Percentiles rank a stretch among this genome's conserved stretches.
Conservation (phyloP, 768 basidiomycete species). For the Agaricus blazei region DNA sequence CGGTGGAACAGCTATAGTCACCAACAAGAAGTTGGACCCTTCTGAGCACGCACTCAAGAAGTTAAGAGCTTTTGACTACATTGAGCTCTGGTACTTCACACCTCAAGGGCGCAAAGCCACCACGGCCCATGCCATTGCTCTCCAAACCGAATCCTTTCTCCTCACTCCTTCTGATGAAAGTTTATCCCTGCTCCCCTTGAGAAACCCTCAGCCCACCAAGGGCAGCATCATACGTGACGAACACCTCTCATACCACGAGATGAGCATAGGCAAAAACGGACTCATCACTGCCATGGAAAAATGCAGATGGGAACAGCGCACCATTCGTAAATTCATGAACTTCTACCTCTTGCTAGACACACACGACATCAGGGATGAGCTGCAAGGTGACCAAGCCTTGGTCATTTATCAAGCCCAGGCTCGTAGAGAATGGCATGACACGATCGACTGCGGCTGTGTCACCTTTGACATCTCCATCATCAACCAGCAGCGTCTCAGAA, state of each 20-base stretch:
- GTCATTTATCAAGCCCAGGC: conserved; percentile 10
- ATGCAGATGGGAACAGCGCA: no score
- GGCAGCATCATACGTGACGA: not conserved
- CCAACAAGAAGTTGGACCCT: not conserved
- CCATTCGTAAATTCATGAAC: not conserved
- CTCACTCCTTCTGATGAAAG: not conserved
- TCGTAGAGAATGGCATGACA: conserved; percentile 11
- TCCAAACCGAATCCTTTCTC: not conserved
- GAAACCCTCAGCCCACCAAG: no score
- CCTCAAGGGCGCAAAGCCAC: not conserved
- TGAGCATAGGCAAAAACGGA: not conserved
- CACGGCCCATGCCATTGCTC: not conserved
- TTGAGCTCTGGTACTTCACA: not conserved
- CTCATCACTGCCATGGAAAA: not conserved
- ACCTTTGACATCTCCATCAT: not conserved
- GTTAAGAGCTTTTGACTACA: not conserved
- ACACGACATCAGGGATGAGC: not conserved
- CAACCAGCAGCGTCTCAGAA: no score
- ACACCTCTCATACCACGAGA: not conserved
- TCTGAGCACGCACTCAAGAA: not conserved
- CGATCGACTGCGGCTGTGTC: not conserved
- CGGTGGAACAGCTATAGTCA: no score
- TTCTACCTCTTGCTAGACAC: not conserved
- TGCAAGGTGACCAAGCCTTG: conserved; percentile 7
- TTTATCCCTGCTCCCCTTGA: not conserved